These are phyloP conservation scores for Penstemon newberryi DNA, from an alignment of 257 asterid species.

Conservation along the genomic window DNA sequence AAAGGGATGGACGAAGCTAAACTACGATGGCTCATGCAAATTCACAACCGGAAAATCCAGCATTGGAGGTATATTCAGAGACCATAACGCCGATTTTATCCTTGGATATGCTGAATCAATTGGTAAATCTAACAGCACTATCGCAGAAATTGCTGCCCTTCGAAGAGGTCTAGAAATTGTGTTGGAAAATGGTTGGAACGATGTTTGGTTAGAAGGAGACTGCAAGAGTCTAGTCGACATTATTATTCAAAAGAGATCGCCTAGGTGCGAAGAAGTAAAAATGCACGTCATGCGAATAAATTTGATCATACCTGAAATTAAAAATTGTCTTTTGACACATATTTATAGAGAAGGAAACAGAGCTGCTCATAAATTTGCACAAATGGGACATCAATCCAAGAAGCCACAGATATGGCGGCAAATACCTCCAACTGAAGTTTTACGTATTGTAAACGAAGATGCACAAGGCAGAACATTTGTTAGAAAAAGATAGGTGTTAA, in stretches of 20 bases:
- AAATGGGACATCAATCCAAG: conserved; percentile 57
- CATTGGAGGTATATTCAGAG: conserved; percentile 69
- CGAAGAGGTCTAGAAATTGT: conserved; percentile 65
- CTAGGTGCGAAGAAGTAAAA: conserved; percentile 45
- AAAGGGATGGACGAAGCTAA: conserved; percentile 66
- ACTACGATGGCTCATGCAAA: conserved; percentile 83
- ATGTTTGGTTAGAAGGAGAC: conserved; percentile 79
- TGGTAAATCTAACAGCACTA: conserved; percentile 55
- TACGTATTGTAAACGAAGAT: conserved; percentile 55
- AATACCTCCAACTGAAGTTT: conserved; percentile 48
- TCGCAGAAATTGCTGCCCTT: conserved; percentile 68
- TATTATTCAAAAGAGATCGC: conserved; percentile 36
- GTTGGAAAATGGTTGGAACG: conserved; percentile 62
- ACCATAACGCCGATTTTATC: conserved; percentile 65
- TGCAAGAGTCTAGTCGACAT: conserved; percentile 57
- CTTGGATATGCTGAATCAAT: conserved; percentile 71
- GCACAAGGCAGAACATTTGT: conserved; percentile 54
- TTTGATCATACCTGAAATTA: conserved; percentile 47
- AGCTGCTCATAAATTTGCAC: conserved; percentile 76
- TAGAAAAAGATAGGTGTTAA: conserved; percentile 37
- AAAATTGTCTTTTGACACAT: conserved; percentile 52
- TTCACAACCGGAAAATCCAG: conserved; percentile 60
- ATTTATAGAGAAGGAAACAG: conserved; percentile 66
- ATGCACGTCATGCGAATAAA: conserved; percentile 44
- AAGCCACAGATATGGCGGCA: conserved; percentile 63